Evolutionary conservation across 768 basidiomycete species (phyloP).

Genomic region (Mycena vitilis): DNA sequence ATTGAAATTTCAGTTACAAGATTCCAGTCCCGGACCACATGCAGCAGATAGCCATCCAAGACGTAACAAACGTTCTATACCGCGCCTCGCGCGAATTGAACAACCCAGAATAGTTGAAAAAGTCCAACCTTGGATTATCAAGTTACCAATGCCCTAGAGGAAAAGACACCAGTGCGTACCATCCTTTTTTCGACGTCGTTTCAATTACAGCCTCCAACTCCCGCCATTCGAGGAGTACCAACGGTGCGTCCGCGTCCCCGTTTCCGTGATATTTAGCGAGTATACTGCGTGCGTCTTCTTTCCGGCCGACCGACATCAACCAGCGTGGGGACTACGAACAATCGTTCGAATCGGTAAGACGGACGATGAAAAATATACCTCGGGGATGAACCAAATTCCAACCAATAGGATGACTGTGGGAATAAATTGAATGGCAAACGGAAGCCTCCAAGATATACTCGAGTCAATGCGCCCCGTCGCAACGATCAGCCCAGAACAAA

Average conservation of each 20-base stretch:
- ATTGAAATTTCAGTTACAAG: conserved; percentile 44
- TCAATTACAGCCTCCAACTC: conserved; percentile 63
- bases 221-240: conserved; percentile 63
- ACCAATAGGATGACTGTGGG: conserved; percentile 54
- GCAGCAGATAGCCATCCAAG: conserved; percentile 61
- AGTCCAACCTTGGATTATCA: conserved; percentile 51
- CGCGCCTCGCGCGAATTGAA: conserved; percentile 59
- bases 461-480: conserved; percentile 50
- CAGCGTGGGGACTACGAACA: conserved; percentile 62
- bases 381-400: conserved; percentile 51
- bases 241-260: conserved; percentile 59
- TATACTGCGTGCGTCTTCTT: conserved; percentile 60
- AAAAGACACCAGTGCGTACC: conserved; percentile 46
- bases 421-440: conserved; percentile 62
- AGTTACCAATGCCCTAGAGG: neutral
- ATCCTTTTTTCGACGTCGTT: conserved; percentile 63
- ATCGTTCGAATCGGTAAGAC: neutral
- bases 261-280: conserved; percentile 66
- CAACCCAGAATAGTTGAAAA: conserved; percentile 54
- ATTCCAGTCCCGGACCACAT: conserved; percentile 20
- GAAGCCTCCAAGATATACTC: conserved; percentile 59
- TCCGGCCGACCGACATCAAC: conserved; percentile 61
- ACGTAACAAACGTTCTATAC: conserved; percentile 59
- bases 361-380: conserved; percentile 39
- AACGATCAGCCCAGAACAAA: conserved; percentile 52